A percentile compares a stretch with the other conserved stretches of the same genome.
Evolutionary conservation across 2,329 filamentous ascomycete genomes (phyloP).

Genomic region (Phaeosphaeriaceae sp.): DNA sequence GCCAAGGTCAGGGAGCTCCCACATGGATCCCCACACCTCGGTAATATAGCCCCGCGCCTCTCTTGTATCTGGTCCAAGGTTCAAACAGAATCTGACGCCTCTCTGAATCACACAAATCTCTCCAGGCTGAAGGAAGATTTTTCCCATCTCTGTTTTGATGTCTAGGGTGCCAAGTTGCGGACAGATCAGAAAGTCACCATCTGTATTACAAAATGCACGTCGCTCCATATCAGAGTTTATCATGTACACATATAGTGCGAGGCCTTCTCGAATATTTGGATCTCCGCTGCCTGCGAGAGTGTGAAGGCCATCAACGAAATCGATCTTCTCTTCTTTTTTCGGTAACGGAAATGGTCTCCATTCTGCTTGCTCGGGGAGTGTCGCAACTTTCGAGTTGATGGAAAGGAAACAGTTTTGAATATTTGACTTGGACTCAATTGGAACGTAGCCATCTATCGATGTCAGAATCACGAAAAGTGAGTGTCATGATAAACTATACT

Average conservation of each 20-base stretch:
- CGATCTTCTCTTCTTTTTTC: conserved; percentile 47
- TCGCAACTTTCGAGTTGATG: conserved; percentile 54
- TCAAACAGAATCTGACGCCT: conserved; percentile 47
- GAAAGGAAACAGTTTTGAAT: conserved; percentile 56
- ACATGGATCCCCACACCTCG: conserved; percentile 50
- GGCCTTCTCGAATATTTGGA: conserved; percentile 57
- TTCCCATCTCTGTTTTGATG: conserved; percentile 50
- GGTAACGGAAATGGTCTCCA: conserved; percentile 53
- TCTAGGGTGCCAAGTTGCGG: conserved; percentile 46
- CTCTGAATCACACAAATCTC: conserved; percentile 52
- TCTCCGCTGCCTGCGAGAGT: conserved; percentile 59
- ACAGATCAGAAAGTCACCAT: conserved; percentile 49
- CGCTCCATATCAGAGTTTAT: conserved; percentile 56
- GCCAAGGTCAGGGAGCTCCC: conserved; percentile 49
- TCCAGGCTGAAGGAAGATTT: conserved; percentile 46
- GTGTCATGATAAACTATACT: conserved; percentile 21
- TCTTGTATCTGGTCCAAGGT: conserved; percentile 39
- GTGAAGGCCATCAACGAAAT: conserved; percentile 58
- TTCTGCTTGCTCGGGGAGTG: conserved; percentile 59
- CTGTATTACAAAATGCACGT: conserved; percentile 55
- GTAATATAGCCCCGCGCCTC: conserved; percentile 49
- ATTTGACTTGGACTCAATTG: conserved; percentile 39
- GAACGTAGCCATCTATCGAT: conserved; percentile 33
- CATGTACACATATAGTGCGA: conserved; percentile 58
- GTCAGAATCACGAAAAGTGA: conserved; percentile 6